Conservation (phyloP, 768 basidiomycete genomes). For the Cantharellus anzutake region DNA sequence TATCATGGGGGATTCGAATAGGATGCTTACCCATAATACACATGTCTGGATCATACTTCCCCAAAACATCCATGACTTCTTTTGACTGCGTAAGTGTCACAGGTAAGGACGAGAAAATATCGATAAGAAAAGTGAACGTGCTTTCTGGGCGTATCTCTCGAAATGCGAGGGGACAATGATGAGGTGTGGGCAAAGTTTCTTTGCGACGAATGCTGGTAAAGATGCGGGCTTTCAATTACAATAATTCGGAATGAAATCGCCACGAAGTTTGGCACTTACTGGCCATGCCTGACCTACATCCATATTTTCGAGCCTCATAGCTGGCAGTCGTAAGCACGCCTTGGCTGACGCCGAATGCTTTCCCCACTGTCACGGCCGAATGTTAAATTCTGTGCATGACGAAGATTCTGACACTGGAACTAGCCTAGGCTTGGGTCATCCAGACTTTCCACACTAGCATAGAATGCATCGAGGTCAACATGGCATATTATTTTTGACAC, state of each 20-base stretch:
- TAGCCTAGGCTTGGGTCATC: background rate
- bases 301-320: slow-evolving; percentile 80
- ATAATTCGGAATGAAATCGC: background rate
- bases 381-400: slow-evolving; percentile 32
- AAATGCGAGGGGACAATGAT: slow-evolving; percentile 43
- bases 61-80: slow-evolving; percentile 46
- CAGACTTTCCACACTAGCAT: slow-evolving; percentile 46
- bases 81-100: slow-evolving; percentile 8
- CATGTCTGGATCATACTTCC: slow-evolving; percentile 63
- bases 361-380: slow-evolving; percentile 19
- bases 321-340: slow-evolving; percentile 81
- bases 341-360: slow-evolving; percentile 43
- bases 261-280: slow-evolving; percentile 24
- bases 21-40: slow-evolving; percentile 14
- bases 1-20: background rate
- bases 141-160: slow-evolving; percentile 41
- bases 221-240: background rate
- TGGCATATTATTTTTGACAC: slow-evolving; percentile 75
- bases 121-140: slow-evolving; percentile 12
- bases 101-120: slow-evolving; percentile 9
- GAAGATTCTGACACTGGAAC: background rate
- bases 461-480: slow-evolving; percentile 94
- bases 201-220: slow-evolving; percentile 63
- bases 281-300: slow-evolving; percentile 92
- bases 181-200: slow-evolving; percentile 82